phyloP scores from a whole-genome alignment of 768 basidiomycete species.

The Ramaria sp. region DNA sequence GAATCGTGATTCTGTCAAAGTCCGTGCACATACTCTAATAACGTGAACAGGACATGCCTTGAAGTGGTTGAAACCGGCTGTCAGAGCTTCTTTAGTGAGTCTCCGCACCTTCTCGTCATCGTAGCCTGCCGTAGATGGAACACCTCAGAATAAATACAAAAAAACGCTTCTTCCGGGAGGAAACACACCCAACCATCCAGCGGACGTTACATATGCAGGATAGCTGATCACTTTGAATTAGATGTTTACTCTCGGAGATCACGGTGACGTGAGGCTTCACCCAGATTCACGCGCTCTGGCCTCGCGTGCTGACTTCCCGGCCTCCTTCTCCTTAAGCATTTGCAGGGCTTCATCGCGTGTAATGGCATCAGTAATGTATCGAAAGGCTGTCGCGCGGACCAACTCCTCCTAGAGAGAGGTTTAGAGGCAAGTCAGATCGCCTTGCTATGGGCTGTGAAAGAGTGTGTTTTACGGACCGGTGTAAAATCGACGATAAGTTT shows the following conservation, averaged over 20 bases:
- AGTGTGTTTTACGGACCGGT: constrained; percentile 32
- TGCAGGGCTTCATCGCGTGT: constrained; percentile 83
- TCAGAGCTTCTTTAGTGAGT: constrained; percentile 77
- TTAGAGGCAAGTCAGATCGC: background rate
- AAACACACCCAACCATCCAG: constrained; percentile 72
- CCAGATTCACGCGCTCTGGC: constrained; percentile 60
- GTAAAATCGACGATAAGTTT: constrained; percentile 89
- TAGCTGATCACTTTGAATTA: constrained; percentile 38
- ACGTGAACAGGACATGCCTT: constrained; percentile 32
- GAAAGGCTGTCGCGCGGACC: constrained; percentile 64
- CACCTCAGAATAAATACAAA: background rate
- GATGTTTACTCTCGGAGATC: background rate
- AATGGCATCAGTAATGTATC: constrained; percentile 90
- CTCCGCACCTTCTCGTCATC: constrained; percentile 83
- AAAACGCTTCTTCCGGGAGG: background rate
- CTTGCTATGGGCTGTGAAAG: background rate
- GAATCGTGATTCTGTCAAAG: background rate
- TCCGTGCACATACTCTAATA: background rate
- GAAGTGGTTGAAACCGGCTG: constrained; percentile 93
- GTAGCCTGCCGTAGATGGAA: constrained; percentile 42
- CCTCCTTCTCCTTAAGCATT: constrained; percentile 68
- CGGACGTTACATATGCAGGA: constrained; percentile 89
- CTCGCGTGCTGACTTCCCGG: constrained; percentile 71
- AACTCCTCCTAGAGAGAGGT: constrained; percentile 52
- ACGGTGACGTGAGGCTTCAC: constrained; percentile 21